phyloP scores from a whole-genome alignment of 768 basidiomycete genomes.

The Pseudohyphozyma bogoriensis region DNA sequence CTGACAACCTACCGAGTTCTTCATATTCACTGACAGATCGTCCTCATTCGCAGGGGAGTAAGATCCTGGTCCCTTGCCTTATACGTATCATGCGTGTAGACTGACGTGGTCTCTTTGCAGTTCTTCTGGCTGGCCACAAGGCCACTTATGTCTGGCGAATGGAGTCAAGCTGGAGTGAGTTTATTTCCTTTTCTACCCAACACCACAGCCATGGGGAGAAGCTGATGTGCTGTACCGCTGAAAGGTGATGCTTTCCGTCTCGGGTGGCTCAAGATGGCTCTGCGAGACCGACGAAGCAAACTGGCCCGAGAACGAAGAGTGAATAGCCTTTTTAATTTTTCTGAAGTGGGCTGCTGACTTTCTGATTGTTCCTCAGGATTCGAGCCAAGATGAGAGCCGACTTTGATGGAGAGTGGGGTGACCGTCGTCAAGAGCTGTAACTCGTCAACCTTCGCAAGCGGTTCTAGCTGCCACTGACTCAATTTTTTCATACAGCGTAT shows the following conservation, averaged over 20 bases:
- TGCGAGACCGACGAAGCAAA: constrained; percentile 30
- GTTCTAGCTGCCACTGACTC: not conserved
- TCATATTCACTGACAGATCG: too few relatives aligned
- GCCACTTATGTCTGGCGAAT: constrained; percentile 35
- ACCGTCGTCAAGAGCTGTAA: constrained; percentile 33
- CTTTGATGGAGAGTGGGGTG: constrained; percentile 38
- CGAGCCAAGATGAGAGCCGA: constrained; percentile 35
- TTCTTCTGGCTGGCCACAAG: constrained; percentile 39
- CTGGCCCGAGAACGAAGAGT: constrained; percentile 34
- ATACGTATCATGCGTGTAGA: too few relatives aligned
- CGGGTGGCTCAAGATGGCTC: constrained; percentile 36
- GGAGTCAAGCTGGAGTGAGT: constrained; percentile 36
- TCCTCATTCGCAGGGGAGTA: too few relatives aligned
- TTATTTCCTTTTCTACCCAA: not conserved
- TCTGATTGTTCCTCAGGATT: not conserved
- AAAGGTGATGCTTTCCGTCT: constrained; percentile 35
- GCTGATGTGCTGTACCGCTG: too few relatives aligned
- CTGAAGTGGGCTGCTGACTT: not conserved
- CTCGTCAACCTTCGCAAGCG: not conserved
- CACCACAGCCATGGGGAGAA: not conserved
- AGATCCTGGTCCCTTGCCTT: too few relatives aligned
- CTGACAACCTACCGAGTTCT: too few relatives aligned
- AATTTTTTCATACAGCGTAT: constrained; percentile 22
- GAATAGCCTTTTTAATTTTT: not conserved
- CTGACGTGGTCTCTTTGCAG: too few relatives aligned